These are phyloP conservation scores for Sugiyamaella grinbergsii DNA, from an alignment of 1,139 yeast genomes.

Conservation along the genomic window DNA sequence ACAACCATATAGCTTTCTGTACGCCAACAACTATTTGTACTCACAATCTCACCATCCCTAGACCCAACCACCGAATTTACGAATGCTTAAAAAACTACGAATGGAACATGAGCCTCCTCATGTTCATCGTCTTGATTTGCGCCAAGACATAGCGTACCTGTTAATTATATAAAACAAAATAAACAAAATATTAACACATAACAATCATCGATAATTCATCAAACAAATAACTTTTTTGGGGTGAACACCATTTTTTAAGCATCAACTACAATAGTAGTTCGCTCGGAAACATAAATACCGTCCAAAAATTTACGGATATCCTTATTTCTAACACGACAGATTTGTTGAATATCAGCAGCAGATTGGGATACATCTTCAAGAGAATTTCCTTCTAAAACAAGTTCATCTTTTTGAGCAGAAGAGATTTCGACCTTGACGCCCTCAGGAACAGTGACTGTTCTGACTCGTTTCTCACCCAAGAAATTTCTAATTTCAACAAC, in stretches of 20 bases:
- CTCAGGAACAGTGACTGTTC: constrained; percentile 78
- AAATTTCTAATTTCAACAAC: constrained; percentile 97
- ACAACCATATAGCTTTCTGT: not conserved
- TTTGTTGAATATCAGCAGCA: constrained; percentile 98
- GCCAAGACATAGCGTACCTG: constrained; percentile 33
- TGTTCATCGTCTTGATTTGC: constrained; percentile 29
- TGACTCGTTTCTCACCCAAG: constrained; percentile 97
- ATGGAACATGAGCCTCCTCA: constrained; percentile 22
- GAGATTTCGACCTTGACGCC: constrained; percentile 93
- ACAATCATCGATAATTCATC: constrained; percentile 2
- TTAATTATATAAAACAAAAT: constrained; percentile 20
- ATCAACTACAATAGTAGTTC: constrained; percentile 80
- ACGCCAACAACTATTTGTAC: not conserved
- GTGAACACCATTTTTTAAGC: constrained; percentile 40
- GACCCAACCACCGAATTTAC: not conserved
- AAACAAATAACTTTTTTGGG: constrained; percentile 9
- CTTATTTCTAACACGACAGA: constrained; percentile 99
- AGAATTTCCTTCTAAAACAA: constrained; percentile 91
- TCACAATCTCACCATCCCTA: not conserved
- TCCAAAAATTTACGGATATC: constrained; percentile 99
- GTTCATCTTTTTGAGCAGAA: constrained; percentile 89
- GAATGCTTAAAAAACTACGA: not conserved
- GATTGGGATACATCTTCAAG: constrained; percentile 97
- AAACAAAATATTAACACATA: constrained; percentile 8
- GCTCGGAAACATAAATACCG: constrained; percentile 99